Conservation (phyloP, 192 early-diverging fungal species). For the Phycomyces nitens region DNA sequence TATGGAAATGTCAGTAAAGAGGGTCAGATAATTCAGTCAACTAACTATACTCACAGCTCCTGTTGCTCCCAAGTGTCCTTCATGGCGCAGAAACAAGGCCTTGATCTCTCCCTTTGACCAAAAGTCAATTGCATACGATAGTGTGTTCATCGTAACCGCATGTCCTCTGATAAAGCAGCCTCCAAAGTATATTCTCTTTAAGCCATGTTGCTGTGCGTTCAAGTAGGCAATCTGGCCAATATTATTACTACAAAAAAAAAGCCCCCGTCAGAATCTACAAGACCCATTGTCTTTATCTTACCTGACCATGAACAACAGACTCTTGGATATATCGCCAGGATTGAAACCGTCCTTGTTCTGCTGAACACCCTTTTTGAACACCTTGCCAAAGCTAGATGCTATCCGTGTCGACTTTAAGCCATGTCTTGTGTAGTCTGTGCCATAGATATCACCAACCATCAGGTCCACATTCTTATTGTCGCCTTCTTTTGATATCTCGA, state of each 20-base stretch:
- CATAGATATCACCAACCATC: conserved; percentile 95
- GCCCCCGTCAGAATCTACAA: too few species aligned
- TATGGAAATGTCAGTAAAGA: neutral
- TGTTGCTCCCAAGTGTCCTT: conserved; percentile 93
- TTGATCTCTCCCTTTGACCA: conserved; percentile 96
- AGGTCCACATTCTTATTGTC: conserved; percentile 89
- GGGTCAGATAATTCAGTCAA: neutral
- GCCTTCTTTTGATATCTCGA: conserved; percentile 82
- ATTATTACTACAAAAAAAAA: conserved; percentile 71
- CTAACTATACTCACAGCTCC: conserved; percentile 59
- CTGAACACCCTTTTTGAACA: conserved; percentile 81
- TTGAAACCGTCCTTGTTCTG: conserved; percentile 58
- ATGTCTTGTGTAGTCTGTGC: conserved; percentile 84
- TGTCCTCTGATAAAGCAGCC: conserved; percentile 98
- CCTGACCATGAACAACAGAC: conserved; percentile 91
- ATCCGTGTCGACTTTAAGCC: conserved; percentile 92
- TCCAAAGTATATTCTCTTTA: conserved; percentile 91
- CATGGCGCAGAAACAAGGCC: conserved; percentile 93
- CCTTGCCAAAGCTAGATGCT: conserved; percentile 94
- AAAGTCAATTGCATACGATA: conserved; percentile 95
- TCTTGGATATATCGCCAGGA: conserved; percentile 81
- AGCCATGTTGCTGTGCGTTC: conserved; percentile 89
- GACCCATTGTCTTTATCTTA: too few species aligned
- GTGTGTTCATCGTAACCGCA: conserved; percentile 94
- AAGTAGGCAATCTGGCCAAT: conserved; percentile 98